These are phyloP conservation scores for Volvariella volvacea DNA, from an alignment of 1,284 basidiomycete genomes.

Conservation along the genomic window DNA sequence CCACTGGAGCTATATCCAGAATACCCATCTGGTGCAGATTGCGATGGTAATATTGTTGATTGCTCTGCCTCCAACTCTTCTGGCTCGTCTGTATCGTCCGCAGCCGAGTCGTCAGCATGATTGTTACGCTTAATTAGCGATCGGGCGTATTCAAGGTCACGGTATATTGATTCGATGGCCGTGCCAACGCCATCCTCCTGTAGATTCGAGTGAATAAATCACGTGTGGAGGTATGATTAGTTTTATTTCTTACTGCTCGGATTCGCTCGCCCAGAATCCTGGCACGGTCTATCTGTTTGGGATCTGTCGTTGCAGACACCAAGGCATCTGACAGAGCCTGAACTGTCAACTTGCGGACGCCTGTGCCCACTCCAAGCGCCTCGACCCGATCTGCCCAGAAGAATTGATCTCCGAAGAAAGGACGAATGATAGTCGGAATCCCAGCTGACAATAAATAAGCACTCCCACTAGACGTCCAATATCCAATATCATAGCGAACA, in stretches of 20 bases:
- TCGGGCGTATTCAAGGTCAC: slow-evolving; percentile 85
- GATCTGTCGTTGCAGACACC: slow-evolving; percentile 75
- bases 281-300: slow-evolving; percentile 83
- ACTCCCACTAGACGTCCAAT: slow-evolving; percentile 1
- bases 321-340: slow-evolving; percentile 76
- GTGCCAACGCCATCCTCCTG: slow-evolving; percentile 87
- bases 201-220: slow-evolving; percentile 10
- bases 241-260: slow-evolving; percentile 51
- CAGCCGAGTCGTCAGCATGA: too few species aligned
- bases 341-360: slow-evolving; percentile 80
- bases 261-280: slow-evolving; percentile 80
- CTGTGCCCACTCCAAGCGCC: slow-evolving; percentile 83
- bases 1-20: slow-evolving; percentile 53
- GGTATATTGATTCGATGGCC: slow-evolving; percentile 88
- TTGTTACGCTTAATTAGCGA: slow-evolving; percentile 64
- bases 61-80: slow-evolving; percentile 36
- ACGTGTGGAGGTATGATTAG: not conserved
- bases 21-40: slow-evolving; percentile 28
- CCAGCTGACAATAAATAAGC: slow-evolving; percentile 63
- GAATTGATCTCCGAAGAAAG: slow-evolving; percentile 97
- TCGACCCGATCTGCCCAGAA: slow-evolving; percentile 97
- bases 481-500: slow-evolving; percentile 14
- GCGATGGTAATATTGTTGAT: slow-evolving; percentile 25
- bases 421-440: slow-evolving; percentile 92
- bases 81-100: slow-evolving; percentile 23